Evolutionary conservation across 1,139 yeast genomes (phyloP).

Genomic region (Hansenula lynferdii): DNA sequence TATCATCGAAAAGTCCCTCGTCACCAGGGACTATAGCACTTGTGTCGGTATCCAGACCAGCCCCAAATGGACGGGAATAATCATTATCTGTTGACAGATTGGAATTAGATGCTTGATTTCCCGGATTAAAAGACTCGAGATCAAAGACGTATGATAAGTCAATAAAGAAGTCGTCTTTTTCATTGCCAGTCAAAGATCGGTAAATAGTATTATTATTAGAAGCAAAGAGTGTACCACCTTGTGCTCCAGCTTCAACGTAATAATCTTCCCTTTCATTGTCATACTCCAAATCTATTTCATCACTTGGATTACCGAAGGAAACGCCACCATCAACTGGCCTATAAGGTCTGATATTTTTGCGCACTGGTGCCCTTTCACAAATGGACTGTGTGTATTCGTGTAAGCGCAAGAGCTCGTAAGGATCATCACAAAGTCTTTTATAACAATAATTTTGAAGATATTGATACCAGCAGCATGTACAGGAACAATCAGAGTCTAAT

Average conservation of each 20-base stretch:
- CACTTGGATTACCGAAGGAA: neutral
- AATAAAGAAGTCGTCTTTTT: constrained; percentile 12
- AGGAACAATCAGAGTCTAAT: constrained; percentile 18
- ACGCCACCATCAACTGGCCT: constrained; percentile 1
- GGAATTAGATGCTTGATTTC: too few species aligned
- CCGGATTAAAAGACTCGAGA: constrained; percentile 4
- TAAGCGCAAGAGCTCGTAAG: constrained; percentile 10
- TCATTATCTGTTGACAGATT: too few species aligned
- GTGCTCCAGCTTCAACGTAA: neutral
- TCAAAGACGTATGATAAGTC: constrained; percentile 11
- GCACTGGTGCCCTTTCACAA: constrained; percentile 12
- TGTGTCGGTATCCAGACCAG: too few species aligned
- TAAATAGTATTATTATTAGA: constrained; percentile 15
- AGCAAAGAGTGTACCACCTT: constrained; percentile 9
- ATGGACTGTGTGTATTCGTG: constrained; percentile 7
- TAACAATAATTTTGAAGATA: constrained; percentile 21
- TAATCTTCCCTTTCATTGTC: constrained; percentile 1
- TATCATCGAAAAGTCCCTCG: too few species aligned
- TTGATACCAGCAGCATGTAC: constrained; percentile 22
- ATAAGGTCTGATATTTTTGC: constrained; percentile 13
- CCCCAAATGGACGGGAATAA: too few species aligned
- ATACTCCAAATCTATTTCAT: neutral
- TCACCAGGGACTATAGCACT: too few species aligned
- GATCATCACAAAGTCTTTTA: constrained; percentile 17
- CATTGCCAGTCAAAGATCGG: constrained; percentile 15